Evolutionary conservation across 805 yeast species (phyloP), one percentile per base, ranked within the genome.

Genomic region (Lipomyces lipofer): DNA sequence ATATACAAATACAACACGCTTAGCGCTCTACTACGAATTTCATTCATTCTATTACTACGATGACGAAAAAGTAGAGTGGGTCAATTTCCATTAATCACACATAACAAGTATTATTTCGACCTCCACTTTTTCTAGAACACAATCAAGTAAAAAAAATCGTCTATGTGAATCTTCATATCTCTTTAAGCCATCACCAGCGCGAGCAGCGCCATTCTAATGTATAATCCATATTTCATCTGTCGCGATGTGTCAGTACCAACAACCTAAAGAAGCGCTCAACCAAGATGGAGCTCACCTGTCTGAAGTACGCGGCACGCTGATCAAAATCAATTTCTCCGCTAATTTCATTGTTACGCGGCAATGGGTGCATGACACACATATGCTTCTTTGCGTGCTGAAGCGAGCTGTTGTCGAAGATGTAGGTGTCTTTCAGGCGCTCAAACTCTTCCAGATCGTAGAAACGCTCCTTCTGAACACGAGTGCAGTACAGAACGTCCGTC

Each of bases 141-240:
- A 35, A 35, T 35, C 15, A 35, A 8, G 15, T 10, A 35, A n/a
- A 10, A 13, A 17, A 42, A 42, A 8, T 29, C 25, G 13, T 15
- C 39, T 45, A 56, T 35, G 35, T 10, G 25, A 43, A 47, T n/a
- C 60, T 52, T n/a, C 98, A n/a, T n/a, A n/a, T n/a, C n/a, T n/a
- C n/a, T n/a, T n/a, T n/a, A n/a, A n/a, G n/a, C 98, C 73, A 94
- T 84, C 61, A 95, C 99, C 96, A 94, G 86, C 52, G 98, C 96
- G 70, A 94, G 80, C 66, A 94, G 78, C 9, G 99, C 99, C 99
- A 94, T 94, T 80, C 99, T 90, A 44, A 95, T 96, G 70, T 85
- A 94, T 71, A 94, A 79, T 59, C 99, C 99, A 71, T 94, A 92
- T 73, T 95, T 86, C 99, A 94, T 94, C 66, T 65, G 36, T n/a